Percentiles rank a stretch among this genome's conserved stretches.
These are phyloP conservation scores for Globisporangium nodosum DNA, from an alignment of 352 stramenopile genomes.

Conservation along the genomic window DNA sequence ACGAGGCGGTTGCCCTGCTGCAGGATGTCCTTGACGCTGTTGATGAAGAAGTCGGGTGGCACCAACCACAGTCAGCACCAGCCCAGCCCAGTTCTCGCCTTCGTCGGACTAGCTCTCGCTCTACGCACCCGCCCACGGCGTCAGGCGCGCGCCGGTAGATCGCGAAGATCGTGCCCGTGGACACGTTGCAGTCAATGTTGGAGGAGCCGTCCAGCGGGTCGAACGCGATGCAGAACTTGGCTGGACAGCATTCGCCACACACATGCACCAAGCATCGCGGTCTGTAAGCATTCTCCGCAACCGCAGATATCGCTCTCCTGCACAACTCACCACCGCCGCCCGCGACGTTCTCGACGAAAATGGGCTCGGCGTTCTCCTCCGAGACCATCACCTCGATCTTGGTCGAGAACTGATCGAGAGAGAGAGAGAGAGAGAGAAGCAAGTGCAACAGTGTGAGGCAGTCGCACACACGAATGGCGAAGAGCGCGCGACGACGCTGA, in stretches of 20 bases:
- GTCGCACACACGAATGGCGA: not conserved
- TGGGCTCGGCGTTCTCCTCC: conserved; percentile 97
- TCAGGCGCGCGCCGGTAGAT: conserved; percentile 91
- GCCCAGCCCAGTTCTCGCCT: not conserved
- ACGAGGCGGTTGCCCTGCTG: conserved; percentile 92
- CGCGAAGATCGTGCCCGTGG: conserved; percentile 97
- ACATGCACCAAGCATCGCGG: not conserved
- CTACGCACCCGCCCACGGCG: conserved; percentile 36
- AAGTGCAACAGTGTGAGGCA: not conserved
- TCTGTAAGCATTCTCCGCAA: not conserved
- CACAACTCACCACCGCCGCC: conserved; percentile 15
- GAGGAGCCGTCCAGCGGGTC: conserved; percentile 98
- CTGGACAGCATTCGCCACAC: conserved; percentile 20
- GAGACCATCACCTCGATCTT: conserved; percentile 97
- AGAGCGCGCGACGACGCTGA: not conserved
- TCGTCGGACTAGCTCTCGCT: too few species aligned
- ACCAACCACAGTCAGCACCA: not conserved
- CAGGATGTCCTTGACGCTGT: conserved; percentile 90
- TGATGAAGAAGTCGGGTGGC: not conserved
- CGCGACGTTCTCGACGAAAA: conserved; percentile 83
- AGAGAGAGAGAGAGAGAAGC: not conserved
- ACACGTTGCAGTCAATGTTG: conserved; percentile 99
- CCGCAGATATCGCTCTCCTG: too few species aligned
- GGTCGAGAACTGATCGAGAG: conserved; percentile 78
- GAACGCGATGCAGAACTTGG: conserved; percentile 97